Evolutionary conservation across 768 basidiomycete species (phyloP), one percentile per base, ranked within the genome.

Genomic region (Lentinula raphanica): DNA sequence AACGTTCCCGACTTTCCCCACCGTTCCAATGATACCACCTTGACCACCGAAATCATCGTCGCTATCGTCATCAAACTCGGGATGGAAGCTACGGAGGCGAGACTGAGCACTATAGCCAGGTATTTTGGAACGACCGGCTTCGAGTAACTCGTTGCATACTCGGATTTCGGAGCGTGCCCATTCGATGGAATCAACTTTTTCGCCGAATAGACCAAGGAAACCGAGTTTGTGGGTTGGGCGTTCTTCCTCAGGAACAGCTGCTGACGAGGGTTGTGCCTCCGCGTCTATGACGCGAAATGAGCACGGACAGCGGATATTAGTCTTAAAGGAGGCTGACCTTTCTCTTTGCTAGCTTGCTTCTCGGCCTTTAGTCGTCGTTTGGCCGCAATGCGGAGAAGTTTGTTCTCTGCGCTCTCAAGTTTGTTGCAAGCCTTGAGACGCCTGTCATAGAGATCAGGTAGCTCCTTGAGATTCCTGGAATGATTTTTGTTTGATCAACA

Each of bases 101-200:
- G 11, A 15, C 15, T 58, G 15, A 17, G 49, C 25, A 32, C 32
- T 51, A 13, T 58, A 50, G 7, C 49, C 58, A 32, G 49, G 58
- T 3, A 58, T 58, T 28, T 60, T 64, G 32, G 66, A 66, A 13
- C 83, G 76, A 23, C 76, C 83, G 59, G 78, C 76, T 2, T 83
- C 79, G 45, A 92, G 72, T 3, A 82, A 64, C 19, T 66, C 66
- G 17, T 77, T 83, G 57, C 85, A 83, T 1, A 74, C 65, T 1
- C 72, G 70, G 57, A 97, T 91, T 72, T 94, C 89, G 19, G 79
- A 74, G 29, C 90, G 78, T 19, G 86, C 84, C 94, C 94, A 97
- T 2, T 94, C 87, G 67, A 98, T 94, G 2, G 90, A 83, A 73
- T 98, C 97, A 15, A 98, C 94, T 70, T 96, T 90, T 69, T 92